Base-by-base conservation (phyloP, 169 alveolate species). In the Plasmodium vivax region DNA sequence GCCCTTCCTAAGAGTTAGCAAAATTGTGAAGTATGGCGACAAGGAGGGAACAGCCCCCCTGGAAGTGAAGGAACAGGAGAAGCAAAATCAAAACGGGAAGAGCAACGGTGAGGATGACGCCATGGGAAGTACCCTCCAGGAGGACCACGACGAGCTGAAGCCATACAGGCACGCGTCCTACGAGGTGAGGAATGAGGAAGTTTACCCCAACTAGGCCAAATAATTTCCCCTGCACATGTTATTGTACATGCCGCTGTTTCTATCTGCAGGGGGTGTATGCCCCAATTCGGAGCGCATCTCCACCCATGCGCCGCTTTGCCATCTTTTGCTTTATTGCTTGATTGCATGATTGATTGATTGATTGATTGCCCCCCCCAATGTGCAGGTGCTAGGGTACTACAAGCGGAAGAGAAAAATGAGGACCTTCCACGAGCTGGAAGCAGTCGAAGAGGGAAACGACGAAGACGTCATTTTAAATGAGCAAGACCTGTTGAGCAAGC, bases 361-460 rank as follows among this genome's bases (percentile, higher is more conserved):
- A 1, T 34, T 75, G 16, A 8, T 30, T 32, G 0, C 23, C 14
- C 56, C 27, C 47, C 47, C 73, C 56, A n/a, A 32, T 23, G 14
- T 54, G 27, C 77, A 90, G 94, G 79, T 90, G 51, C 94, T 80
- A 68, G 94, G 94, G 14, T 90, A 90, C 51, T 90, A 90, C 54
- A 90, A 90, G 19, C 74, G 85, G 45, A 85, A 85, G 27, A 85
- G 84, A 85, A 85, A 90, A 80, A 74, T 90, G 58, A 90, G 30
- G 45, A 79, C 47, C 30, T 32, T 68, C 12, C 32, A 80, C 19
- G 94, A 90, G 0, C 47, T 90, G 10, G 58, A 90, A 41, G 91
- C 45, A 32, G 16, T 90, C 12, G 43, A 90, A 5, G 14, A 38
- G 19, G 94, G 45, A 80, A 80, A 56, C 0, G 81, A 79, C 8